Conservation (phyloP, 805 yeast species). For the Metschnikowia koreensis region DNA sequence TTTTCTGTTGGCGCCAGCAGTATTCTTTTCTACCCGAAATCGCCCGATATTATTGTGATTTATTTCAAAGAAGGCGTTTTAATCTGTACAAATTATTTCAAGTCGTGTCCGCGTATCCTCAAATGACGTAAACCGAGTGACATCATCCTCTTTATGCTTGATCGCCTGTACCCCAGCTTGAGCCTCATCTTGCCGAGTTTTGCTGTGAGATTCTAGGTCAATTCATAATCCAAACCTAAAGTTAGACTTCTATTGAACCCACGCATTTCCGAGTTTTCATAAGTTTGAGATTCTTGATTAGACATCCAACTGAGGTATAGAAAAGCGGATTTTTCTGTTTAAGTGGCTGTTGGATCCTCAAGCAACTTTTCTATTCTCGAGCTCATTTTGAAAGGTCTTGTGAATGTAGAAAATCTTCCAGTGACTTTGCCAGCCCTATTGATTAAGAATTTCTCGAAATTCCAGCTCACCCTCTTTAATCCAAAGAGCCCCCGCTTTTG, state of each 20-base stretch:
- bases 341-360: neutral
- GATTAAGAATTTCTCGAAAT: slow-evolving; percentile 41
- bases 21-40: slow-evolving; percentile 80
- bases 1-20: slow-evolving; percentile 88
- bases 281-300: no score
- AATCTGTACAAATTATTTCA: no score
- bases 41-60: slow-evolving; percentile 72
- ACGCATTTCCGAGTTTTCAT: no score
- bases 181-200: neutral
- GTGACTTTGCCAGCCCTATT: slow-evolving; percentile 39
- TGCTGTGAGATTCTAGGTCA: no score
- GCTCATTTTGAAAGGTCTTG: slow-evolving; percentile 32
- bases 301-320: no score
- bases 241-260: no score
- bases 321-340: neutral
- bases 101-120: neutral
- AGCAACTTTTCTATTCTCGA: neutral
- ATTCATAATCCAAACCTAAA: neutral
- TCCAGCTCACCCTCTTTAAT: slow-evolving; percentile 40
- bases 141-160: neutral
- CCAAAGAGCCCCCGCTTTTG: slow-evolving; percentile 47
- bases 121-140: neutral
- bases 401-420: slow-evolving; percentile 61
- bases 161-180: neutral
- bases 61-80: no score